Percentiles rank a stretch among this genome's conserved stretches.
These are phyloP conservation scores for Stachybotrys chartarum DNA, from an alignment of 2,329 filamentous ascomycete species.

Conservation along the genomic window DNA sequence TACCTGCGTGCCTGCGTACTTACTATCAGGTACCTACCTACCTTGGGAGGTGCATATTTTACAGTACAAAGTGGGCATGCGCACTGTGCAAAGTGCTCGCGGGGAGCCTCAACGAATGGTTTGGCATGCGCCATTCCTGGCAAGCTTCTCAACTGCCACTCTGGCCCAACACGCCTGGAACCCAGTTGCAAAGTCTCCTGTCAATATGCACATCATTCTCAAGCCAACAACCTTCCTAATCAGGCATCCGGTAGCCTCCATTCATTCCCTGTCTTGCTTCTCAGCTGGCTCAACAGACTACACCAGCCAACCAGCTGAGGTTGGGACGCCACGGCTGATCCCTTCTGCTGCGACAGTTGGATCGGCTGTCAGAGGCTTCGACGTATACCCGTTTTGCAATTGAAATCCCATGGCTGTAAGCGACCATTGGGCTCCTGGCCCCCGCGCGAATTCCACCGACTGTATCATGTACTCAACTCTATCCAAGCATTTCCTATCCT, in stretches of 20 bases:
- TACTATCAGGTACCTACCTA: no score
- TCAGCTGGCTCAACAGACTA: background rate
- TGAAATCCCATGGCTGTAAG: no score
- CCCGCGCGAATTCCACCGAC: no score
- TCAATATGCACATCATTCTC: background rate
- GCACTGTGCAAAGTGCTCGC: no score
- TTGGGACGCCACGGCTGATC: background rate
- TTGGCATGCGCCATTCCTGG: no score
- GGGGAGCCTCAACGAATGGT: no score
- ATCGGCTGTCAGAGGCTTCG: background rate
- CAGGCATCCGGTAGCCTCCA: background rate
- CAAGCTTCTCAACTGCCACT: background rate
- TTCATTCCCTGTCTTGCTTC: background rate
- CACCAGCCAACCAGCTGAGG: background rate
- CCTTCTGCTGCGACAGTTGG: background rate
- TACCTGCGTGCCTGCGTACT: no score
- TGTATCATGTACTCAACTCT: no score
- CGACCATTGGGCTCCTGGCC: no score
- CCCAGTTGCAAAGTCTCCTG: background rate
- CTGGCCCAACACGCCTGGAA: background rate
- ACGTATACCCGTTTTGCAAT: no score
- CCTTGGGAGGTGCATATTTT: background rate
- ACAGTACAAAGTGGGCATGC: background rate
- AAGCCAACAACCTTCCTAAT: background rate
- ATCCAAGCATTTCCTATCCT: background rate